Percentiles rank a stretch among this genome's conserved stretches.
These are phyloP conservation scores for Cutaneotrichosporon cyanovorans DNA, from an alignment of 1,284 basidiomycete genomes.

Conservation along the genomic window DNA sequence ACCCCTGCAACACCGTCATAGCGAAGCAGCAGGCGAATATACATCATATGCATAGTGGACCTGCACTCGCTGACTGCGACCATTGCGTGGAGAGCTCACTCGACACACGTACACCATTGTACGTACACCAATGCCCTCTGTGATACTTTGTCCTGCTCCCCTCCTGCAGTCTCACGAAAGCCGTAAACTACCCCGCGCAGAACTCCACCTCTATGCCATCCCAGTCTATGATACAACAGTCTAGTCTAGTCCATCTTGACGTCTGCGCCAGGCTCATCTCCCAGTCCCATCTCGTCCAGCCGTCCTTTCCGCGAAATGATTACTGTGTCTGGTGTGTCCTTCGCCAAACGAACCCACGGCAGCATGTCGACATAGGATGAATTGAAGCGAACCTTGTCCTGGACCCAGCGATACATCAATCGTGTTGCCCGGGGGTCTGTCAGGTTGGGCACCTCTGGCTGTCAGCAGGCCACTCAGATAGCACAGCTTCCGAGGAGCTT, in stretches of 20 bases:
- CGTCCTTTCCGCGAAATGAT: constrained; percentile 24
- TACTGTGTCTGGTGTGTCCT: constrained; percentile 21
- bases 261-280: background rate
- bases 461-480: constrained; percentile 2
- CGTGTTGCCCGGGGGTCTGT: constrained; percentile 64
- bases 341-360: constrained; percentile 31
- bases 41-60: no score
- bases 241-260: background rate
- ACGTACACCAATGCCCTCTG: no score
- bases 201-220: no score
- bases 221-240: no score
- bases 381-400: constrained; percentile 51
- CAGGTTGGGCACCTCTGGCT: constrained; percentile 71
- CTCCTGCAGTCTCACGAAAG: no score
- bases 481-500: background rate
- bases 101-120: no score
- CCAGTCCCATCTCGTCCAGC: constrained; percentile 33
- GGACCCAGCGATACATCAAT: constrained; percentile 69
- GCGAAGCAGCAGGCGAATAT: no score
- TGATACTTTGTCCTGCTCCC: no score
- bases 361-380: constrained; percentile 62
- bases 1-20: no score
- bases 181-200: no score
- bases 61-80: no score
- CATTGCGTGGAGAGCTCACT: no score